Evolutionary conservation across 2,329 filamentous ascomycete species (phyloP).

Genomic region (Aspergillus uvarum): DNA sequence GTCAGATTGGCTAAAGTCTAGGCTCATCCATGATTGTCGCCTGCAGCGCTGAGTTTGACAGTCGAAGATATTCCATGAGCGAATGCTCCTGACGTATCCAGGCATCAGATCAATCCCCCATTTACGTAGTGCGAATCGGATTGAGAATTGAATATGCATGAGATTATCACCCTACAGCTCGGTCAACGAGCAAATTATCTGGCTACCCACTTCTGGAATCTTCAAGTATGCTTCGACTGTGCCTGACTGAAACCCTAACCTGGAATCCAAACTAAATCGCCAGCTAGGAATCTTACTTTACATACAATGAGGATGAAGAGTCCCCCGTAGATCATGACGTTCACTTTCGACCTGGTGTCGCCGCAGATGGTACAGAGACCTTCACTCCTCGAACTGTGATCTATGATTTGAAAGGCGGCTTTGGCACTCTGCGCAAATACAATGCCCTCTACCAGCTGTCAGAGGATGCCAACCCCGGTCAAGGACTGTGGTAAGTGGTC

Average conservation of each 20-base stretch:
- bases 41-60: too few species aligned
- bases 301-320: slow-evolving; percentile 69
- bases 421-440: slow-evolving; percentile 81
- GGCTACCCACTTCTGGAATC: slow-evolving; percentile 96
- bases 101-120: background rate
- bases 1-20: too few species aligned
- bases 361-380: slow-evolving; percentile 81
- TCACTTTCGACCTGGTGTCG: slow-evolving; percentile 82
- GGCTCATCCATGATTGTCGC: too few species aligned
- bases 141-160: slow-evolving; percentile 66
- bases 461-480: slow-evolving; percentile 36
- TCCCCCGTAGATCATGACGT: slow-evolving; percentile 76
- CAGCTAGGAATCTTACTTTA: slow-evolving; percentile 92
- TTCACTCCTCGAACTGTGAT: slow-evolving; percentile 89
- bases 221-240: slow-evolving; percentile 63
- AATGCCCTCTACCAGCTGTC: slow-evolving; percentile 78
- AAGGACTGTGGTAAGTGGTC: slow-evolving; percentile 47
- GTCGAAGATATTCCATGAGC: too few species aligned
- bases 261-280: background rate
- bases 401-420: slow-evolving; percentile 92
- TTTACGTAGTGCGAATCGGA: background rate
- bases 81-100: too few species aligned
- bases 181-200: slow-evolving; percentile 91
- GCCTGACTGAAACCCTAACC: background rate
- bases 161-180: slow-evolving; percentile 91